A percentile compares a stretch with the other conserved stretches of the same genome.
Evolutionary conservation across 1,139 yeast genomes (phyloP).

Genomic region (Zygoascus meyerae): DNA sequence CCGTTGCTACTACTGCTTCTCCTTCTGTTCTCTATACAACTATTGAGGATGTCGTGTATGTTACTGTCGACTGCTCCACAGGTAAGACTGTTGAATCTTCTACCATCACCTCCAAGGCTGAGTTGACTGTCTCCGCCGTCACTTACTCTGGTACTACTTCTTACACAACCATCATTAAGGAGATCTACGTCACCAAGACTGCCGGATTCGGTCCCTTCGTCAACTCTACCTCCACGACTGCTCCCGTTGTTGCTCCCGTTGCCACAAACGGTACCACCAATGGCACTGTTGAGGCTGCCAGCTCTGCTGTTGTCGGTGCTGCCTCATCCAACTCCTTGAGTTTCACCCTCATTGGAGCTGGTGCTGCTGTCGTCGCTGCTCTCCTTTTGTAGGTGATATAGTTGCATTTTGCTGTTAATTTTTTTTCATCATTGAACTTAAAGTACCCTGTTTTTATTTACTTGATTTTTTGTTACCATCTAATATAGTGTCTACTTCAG

Average conservation of each 20-base stretch:
- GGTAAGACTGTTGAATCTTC: constrained; percentile 9
- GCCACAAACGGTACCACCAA: constrained; percentile 12
- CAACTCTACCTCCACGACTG: background rate
- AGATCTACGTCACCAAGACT: constrained; percentile 10
- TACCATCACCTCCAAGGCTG: constrained; percentile 14
- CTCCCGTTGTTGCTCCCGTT: constrained; percentile 3
- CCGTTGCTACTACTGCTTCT: constrained; percentile 11
- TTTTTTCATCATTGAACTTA: background rate
- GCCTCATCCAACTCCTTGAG: constrained; percentile 25
- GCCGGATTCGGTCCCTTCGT: background rate
- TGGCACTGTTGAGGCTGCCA: constrained; percentile 16
- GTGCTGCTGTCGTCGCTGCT: constrained; percentile 7
- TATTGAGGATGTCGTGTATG: background rate
- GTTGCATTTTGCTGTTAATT: constrained; percentile 8
- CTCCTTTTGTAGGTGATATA: background rate
- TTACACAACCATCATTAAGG: constrained; percentile 9
- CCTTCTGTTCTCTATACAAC: background rate
- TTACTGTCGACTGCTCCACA: background rate
- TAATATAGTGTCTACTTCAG: background rate
- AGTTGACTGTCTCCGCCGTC: constrained; percentile 13
- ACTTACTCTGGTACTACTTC: constrained; percentile 10
- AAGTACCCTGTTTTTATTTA: background rate
- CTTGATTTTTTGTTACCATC: background rate
- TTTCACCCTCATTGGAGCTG: constrained; percentile 10
- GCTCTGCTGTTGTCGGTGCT: constrained; percentile 22